Evolutionary conservation across 2,329 filamentous ascomycete genomes (phyloP).

Genomic region (Diaporthe australafricana): DNA sequence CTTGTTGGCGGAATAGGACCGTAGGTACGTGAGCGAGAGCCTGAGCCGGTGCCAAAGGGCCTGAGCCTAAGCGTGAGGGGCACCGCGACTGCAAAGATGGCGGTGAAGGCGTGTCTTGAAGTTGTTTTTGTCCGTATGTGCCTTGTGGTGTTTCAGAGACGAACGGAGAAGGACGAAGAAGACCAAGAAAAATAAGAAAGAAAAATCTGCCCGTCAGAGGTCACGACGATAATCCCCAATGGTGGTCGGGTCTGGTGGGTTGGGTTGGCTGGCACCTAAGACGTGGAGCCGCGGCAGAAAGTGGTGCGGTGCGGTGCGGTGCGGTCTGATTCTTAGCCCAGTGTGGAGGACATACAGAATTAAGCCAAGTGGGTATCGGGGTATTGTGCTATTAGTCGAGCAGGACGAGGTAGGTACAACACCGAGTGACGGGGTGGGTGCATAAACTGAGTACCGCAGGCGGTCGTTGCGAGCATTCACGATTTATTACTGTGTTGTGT

Average conservation of each 20-base stretch:
- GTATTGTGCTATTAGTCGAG: slow-evolving; percentile 9
- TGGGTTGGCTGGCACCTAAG: slow-evolving; percentile 32
- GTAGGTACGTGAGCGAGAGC: slow-evolving; percentile 10
- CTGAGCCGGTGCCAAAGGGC: not conserved
- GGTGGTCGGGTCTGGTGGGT: slow-evolving; percentile 25
- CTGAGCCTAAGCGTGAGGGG: slow-evolving; percentile 26
- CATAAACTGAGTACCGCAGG: not conserved
- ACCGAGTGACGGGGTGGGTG: not conserved
- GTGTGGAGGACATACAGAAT: slow-evolving; percentile 36
- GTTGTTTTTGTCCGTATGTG: not conserved
- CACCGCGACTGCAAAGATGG: slow-evolving; percentile 19
- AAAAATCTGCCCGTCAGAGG: slow-evolving; percentile 24
- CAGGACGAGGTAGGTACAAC: not conserved
- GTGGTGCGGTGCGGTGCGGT: slow-evolving; percentile 26
- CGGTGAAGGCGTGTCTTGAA: slow-evolving; percentile 10
- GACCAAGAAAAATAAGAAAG: not conserved
- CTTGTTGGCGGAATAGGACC: slow-evolving; percentile 27
- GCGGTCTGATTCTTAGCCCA: slow-evolving; percentile 31
- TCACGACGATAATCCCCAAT: slow-evolving; percentile 28
- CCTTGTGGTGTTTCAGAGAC: not conserved
- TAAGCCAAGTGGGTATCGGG: slow-evolving; percentile 32
- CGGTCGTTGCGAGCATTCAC: not conserved
- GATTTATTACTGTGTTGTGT: not conserved
- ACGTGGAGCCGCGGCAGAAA: slow-evolving; percentile 37
- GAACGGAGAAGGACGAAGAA: not conserved